A percentile compares a stretch with the other conserved stretches of the same genome.
Conservation (phyloP, 176 grass and related monocot species). For the barley (Hordeum vulgare) region MorexV3_pseudomolecules_assembly NC_058524.1:480829496-480829995, state of each 20-base stretch:
- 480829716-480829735: constrained; percentile 24
- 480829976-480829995: constrained; percentile 14
- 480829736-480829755: background rate
- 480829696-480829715: constrained; percentile 16
- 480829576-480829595: background rate
- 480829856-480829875: background rate
- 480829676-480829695: background rate
- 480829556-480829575: background rate
- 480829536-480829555: too few species aligned
- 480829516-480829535: background rate
- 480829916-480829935: background rate
- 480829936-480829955: constrained; percentile 20
- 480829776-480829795: background rate
- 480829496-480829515: background rate
- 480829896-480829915: background rate
- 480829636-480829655: background rate
- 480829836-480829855: background rate
- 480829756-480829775: constrained; percentile 31
- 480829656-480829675: background rate
- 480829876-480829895: constrained; percentile 18
- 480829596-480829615: background rate
- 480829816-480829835: background rate
- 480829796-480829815: constrained; percentile 15
- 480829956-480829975: background rate
- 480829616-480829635: background rate